Conservation (phyloP, 164 flowering plant species). For the Vitis rotundifolia region DNA sequence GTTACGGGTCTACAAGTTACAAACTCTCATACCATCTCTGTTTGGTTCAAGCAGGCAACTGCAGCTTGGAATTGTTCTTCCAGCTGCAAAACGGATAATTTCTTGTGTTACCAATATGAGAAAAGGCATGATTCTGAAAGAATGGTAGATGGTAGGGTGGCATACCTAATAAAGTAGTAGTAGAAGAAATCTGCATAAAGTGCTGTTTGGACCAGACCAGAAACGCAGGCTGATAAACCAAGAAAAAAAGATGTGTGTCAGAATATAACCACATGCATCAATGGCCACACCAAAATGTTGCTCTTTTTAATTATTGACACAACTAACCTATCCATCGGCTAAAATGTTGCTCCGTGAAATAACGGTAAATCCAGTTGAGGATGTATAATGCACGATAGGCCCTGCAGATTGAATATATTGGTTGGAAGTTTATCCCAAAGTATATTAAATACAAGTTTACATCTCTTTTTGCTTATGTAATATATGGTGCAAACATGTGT, state of each 20-base stretch:
- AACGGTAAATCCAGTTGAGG: slow-evolving; percentile 89
- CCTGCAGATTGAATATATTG: slow-evolving; percentile 37
- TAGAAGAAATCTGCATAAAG: slow-evolving; percentile 84
- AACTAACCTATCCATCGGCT: slow-evolving; percentile 74
- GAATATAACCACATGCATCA: not conserved
- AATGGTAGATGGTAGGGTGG: not conserved
- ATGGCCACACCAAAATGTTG: not conserved
- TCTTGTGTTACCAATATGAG: not conserved
- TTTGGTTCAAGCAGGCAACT: slow-evolving; percentile 60
- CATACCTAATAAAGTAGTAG: slow-evolving; percentile 68
- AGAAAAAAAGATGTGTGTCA: not conserved
- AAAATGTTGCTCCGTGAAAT: slow-evolving; percentile 63
- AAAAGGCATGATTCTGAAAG: not conserved
- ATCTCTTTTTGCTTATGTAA: too few relatives aligned
- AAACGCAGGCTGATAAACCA: slow-evolving; percentile 53
- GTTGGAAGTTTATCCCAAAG: not conserved
- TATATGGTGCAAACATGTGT: too few relatives aligned
- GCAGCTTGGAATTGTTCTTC: slow-evolving; percentile 70
- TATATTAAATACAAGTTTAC: not conserved
- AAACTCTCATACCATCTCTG: not conserved
- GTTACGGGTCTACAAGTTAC: slow-evolving; percentile 2
- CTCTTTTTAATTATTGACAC: not conserved
- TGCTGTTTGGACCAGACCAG: slow-evolving; percentile 80
- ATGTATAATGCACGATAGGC: slow-evolving; percentile 86
- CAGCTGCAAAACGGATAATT: slow-evolving; percentile 48